Base-by-base conservation (phyloP, 2,329 filamentous ascomycete species). In the Cordyceps cicadae region DNA sequence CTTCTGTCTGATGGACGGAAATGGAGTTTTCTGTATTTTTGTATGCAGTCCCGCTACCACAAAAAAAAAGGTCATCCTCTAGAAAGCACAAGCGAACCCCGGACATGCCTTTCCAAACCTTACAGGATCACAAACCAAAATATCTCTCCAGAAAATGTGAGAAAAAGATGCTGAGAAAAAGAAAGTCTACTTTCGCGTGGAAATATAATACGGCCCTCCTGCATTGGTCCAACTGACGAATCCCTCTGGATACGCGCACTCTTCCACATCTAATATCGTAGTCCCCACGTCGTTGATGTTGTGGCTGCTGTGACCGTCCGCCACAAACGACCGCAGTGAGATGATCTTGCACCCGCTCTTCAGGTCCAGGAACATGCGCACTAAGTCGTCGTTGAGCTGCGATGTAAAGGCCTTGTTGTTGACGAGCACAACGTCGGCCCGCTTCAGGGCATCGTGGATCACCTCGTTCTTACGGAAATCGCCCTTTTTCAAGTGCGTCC, bases 321-420 rank as follows among this genome's bases (percentile, higher is more conserved):
- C 86, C 15, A 94, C 90, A 70, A 99, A 99, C 1, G 88, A 92
- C 75, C 94, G 95, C 62, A 99, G 81, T 56, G 91, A 96, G 48
- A 97, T 88, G 61, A 99, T 89, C 72, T 89, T 88, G 74, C 89
- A 92, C 3, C 93, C 93, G 59, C 89, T 82, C 75, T 97, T 97
- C 64, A 97, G 79, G 69, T 99, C 94, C 63, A 99, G 78, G 69
- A 99, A 97, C 77, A 96, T 90, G 67, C 90, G 86, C 66, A 93
- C 85, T 51, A 99, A 79, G 63, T 86, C 84, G 69, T 90, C 88
- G 74, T 97, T 99, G 60, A 97, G 83, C 67, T 87, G 82, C 15
- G 92, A 87, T 6, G 88, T 92, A 74, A 99, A 99, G 2, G 92
- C 94, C 75, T 97, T 92, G 75, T 99, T 99, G 78, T 99, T 99